Evolutionary conservation across 495 filamentous ascomycete genomes (phyloP).

Genomic region (Neurospora terricola): DNA sequence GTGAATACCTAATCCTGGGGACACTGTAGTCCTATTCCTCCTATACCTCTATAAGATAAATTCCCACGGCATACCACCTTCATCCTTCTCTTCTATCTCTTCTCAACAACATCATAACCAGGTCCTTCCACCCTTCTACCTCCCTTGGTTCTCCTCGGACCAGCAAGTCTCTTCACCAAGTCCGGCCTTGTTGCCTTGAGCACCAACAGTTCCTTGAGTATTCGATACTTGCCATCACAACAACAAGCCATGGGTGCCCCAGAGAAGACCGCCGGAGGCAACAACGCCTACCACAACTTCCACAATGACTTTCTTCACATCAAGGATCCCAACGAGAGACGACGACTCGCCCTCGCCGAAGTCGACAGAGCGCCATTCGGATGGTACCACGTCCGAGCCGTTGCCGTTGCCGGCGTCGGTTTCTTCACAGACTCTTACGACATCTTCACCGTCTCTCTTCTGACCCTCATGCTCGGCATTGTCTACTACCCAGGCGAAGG

Average conservation of each 20-base stretch:
- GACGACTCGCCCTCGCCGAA: slow-evolving; percentile 59
- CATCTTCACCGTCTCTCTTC: slow-evolving; percentile 62
- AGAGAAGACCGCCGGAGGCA: slow-evolving; percentile 49
- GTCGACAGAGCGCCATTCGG: slow-evolving; percentile 70
- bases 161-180: background rate
- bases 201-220: background rate
- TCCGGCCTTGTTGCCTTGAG: background rate
- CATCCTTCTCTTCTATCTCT: background rate
- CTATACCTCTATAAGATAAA: background rate
- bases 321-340: slow-evolving; percentile 58
- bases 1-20: background rate
- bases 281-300: slow-evolving; percentile 61
- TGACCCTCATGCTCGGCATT: slow-evolving; percentile 62
- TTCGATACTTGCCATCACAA: background rate
- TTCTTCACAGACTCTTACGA: slow-evolving; percentile 76
- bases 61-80: background rate
- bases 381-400: slow-evolving; percentile 63
- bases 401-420: slow-evolving; percentile 63
- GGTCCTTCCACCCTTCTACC: background rate
- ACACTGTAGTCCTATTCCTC: background rate
- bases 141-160: background rate
- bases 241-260: slow-evolving; percentile 7
- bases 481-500: slow-evolving; percentile 53
- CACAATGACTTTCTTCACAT: slow-evolving; percentile 54
- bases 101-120: background rate